phyloP scores from a whole-genome alignment of 495 filamentous ascomycete species.

The Elasticomyces elasticus region DNA sequence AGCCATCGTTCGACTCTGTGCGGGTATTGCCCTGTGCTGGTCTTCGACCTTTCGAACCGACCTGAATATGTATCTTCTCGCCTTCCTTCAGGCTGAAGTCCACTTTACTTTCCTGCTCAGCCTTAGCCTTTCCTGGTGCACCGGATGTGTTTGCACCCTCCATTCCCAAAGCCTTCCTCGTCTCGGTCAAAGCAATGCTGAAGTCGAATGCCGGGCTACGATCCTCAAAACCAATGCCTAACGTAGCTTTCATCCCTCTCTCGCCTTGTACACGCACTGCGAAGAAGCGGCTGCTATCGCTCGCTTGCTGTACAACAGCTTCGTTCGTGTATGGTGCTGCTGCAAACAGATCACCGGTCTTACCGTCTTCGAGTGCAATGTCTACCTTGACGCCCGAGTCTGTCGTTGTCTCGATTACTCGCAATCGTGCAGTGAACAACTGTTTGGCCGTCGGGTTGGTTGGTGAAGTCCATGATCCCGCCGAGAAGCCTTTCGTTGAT shows the following conservation, averaged over 20 bases:
- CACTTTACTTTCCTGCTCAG: constrained; percentile 42
- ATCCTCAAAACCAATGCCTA: constrained; percentile 83
- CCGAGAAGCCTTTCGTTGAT: constrained; percentile 62
- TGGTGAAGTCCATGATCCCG: constrained; percentile 55
- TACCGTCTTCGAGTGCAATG: constrained; percentile 63
- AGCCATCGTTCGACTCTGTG: constrained; percentile 2
- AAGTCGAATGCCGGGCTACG: constrained; percentile 75
- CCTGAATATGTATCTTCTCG: constrained; percentile 71
- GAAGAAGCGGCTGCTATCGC: constrained; percentile 70
- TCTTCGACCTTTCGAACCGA: constrained; percentile 38
- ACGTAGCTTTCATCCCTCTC: constrained; percentile 55
- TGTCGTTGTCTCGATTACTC: constrained; percentile 58
- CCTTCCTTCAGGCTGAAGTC: constrained; percentile 76
- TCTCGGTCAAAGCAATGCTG: constrained; percentile 65
- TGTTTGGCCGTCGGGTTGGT: constrained; percentile 51
- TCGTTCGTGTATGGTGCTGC: constrained; percentile 59
- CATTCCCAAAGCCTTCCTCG: constrained; percentile 46
- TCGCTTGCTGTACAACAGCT: constrained; percentile 55
- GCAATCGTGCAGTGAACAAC: constrained; percentile 74
- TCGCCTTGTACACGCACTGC: constrained; percentile 65
- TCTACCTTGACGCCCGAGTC: constrained; percentile 52
- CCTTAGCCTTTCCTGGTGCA: constrained; percentile 22
- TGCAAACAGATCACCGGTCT: constrained; percentile 63
- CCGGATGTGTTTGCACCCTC: constrained; percentile 18
- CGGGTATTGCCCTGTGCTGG: constrained; percentile 8